A percentile compares a stretch with the other conserved stretches of the same genome.
Evolutionary conservation across 805 yeast genomes (phyloP).

Genomic region (Wickerhamiella nectarea): DNA sequence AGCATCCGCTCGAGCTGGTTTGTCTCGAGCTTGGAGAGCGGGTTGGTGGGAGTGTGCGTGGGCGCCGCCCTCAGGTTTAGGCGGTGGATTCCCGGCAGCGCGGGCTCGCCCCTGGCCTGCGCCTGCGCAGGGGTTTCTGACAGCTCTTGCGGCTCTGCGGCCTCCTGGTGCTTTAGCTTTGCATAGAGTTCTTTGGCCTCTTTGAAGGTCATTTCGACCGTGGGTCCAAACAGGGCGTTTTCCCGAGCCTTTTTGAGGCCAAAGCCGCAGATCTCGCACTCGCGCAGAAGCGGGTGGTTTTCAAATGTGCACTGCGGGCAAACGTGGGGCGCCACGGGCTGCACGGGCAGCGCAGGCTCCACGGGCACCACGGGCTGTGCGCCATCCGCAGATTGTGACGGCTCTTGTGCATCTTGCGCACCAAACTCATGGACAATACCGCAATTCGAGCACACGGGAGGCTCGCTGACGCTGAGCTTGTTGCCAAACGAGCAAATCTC

Average conservation of each 20-base stretch:
- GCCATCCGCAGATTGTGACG: no score
- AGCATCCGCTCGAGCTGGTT: conserved; percentile 53
- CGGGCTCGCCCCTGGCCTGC: background rate
- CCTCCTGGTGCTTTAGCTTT: no score
- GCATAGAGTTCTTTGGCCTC: conserved; percentile 39
- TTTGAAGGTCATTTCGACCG: conserved; percentile 55
- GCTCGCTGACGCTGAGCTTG: conserved; percentile 23
- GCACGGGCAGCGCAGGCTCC: no score
- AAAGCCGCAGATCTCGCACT: conserved; percentile 82
- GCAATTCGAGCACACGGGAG: conserved; percentile 45
- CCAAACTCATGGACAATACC: conserved; percentile 37
- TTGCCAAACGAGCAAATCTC: conserved; percentile 77
- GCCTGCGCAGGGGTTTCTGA: no score
- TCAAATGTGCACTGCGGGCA: conserved; percentile 62
- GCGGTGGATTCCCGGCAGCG: background rate
- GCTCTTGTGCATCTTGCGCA: no score
- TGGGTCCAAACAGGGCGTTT: conserved; percentile 11
- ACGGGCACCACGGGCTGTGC: no score
- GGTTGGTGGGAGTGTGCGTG: background rate
- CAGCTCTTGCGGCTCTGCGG: no score
- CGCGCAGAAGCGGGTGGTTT: conserved; percentile 64
- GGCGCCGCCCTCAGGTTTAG: background rate
- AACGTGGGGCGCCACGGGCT: conserved; percentile 10
- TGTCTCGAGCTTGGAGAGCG: conserved; percentile 32
- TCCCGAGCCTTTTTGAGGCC: conserved; percentile 27